Conservation (phyloP, 225 moss, liverwort and hornwort genomes). For the Physcomitrium patens region DNA sequence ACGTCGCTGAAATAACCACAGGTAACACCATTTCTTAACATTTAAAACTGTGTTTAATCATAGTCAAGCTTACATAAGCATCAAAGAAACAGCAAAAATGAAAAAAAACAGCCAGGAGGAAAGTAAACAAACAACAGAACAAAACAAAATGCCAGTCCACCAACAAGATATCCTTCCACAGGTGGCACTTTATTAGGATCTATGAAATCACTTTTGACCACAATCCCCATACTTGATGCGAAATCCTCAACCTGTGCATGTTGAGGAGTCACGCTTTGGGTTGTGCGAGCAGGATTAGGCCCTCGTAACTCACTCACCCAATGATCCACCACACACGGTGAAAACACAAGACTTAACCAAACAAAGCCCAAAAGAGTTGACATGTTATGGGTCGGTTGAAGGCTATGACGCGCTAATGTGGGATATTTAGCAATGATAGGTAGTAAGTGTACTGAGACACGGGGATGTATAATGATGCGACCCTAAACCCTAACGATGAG, state of each 20-base stretch:
- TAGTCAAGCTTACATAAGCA: no score
- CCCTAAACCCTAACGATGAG: conserved; percentile 23
- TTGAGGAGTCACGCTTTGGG: background rate
- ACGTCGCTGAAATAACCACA: no score
- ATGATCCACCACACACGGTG: background rate
- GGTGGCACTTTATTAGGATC: background rate
- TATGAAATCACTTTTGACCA: background rate
- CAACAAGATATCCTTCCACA: background rate
- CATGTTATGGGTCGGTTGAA: background rate
- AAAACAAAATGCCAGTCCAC: no score
- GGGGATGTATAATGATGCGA: background rate
- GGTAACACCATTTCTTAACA: no score
- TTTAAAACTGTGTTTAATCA: no score
- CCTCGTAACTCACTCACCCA: background rate
- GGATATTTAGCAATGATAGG: background rate
- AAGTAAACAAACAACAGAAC: no score
- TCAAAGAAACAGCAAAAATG: no score
- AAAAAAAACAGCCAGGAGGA: no score
- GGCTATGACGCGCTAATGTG: background rate
- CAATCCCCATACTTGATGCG: background rate
- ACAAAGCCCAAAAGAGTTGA: background rate
- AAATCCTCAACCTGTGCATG: background rate
- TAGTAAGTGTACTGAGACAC: background rate
- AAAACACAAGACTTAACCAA: background rate
- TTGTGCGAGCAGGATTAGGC: background rate